Evolutionary conservation across 2,329 filamentous ascomycete species (phyloP), one percentile per base, ranked within the genome.

Genomic region (Phyllosticta citribraziliensis): DNA sequence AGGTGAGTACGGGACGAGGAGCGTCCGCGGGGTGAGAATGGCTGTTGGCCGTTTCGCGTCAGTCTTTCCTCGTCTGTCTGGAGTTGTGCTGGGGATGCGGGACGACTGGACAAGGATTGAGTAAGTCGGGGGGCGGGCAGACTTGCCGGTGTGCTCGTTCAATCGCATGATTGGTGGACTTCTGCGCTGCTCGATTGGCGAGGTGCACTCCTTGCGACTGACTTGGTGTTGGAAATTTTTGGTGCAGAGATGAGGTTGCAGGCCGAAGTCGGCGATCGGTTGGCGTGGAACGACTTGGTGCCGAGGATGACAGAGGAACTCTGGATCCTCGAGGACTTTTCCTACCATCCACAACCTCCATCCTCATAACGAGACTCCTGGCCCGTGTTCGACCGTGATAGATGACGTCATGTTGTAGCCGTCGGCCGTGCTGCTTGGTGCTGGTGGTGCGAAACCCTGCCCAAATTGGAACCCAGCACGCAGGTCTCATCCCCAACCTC

Each of bases 1-100:
- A 47, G 80, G 75, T 64, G 87, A 87, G 74, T 97, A 97, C 0
- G 92, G 92, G 10, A 96, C 91, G 10, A 97, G 82, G 19, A 95
- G 81, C 53, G 89, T 78, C 56, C 79, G 79, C 4, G 81, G 74
- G 1, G 88, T 88, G 2, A 83, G 80, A 33, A 95, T 76, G 19
- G 87, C 90, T 95, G 66, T 35, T 20, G 9, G 5, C 1, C 19
- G 11, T 63, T 40, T 52, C 6, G 27, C 27, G 27, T 30, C 27
- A 30, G 2, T 30, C 8, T 30, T 30, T 30, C 27, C 27, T 3
- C 6, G 6, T 50, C n/a, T 12, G 3, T 17, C 52, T 52, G 35
- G 14, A 9, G 22, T 5, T 11, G 14, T 54, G 6, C 33, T 14
- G 35, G 9, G 19, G 11, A 20, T 30, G 52, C 22, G n/a, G 27